Evolutionary conservation across 176 grass and related monocot species (phyloP), one percentile per base, ranked within the genome.

Genomic region (Saccharum spontaneum): DNA sequence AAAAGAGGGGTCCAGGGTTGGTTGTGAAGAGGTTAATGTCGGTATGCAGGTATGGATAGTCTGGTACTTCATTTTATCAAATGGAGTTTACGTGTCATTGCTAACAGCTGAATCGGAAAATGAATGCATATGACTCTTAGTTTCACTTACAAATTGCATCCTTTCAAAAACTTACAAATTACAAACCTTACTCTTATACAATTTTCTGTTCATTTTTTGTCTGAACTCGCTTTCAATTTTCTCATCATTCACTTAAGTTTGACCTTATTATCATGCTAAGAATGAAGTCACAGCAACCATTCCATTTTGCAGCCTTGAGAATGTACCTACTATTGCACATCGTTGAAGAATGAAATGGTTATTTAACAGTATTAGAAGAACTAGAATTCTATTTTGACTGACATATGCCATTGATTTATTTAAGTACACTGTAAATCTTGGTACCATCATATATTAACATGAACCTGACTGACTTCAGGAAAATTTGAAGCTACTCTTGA

Each of bases 401-500:
- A 57, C 18, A 70, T 46, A 61, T 68, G 75, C 26, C 4, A 39
- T 77, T 71, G 10, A 71, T 62, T 24, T 82, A 24, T 61, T 77
- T 68, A 83, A 77, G 52, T 71, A 34, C 34, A 48, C 24, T 59
- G 8, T 40, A 76, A 55, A 45, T 77, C 20, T 69, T 34, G 26
- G 12, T 75, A 83, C 31, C 61, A 63, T 79, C 76, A 44, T 44
- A 83, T 79, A 55, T 38, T 89, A 50, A 89, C 40, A 38, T 64
- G 31, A 46, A 65, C 63, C 43, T 78, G 39, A 11, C 63, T 76
- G 37, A 72, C 40, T 33, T 41, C 71, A 92, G 90, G 93, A 84
- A 90, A 90, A 87, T 95, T 95, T 40, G 62, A 88, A 81, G 88
- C 88, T 89, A 76, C 88, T 69, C 67, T 92, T 46, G 76, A 90